Evolutionary conservation across 768 basidiomycete species (phyloP).

Genomic region (Gautieria morchelliformis): DNA sequence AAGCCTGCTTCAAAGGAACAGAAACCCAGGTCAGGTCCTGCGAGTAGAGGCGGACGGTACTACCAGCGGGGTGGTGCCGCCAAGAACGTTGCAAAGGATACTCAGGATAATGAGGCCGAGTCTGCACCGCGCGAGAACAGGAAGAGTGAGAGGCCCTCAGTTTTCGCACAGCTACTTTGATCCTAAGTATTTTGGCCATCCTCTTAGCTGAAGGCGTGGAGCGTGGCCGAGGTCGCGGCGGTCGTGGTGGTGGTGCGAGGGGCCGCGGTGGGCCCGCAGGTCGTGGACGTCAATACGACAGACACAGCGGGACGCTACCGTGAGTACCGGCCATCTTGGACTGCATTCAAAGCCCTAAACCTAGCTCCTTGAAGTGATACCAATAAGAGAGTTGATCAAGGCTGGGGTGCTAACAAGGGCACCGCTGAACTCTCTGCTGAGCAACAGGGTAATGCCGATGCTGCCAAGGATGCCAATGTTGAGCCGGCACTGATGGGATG

Average conservation of each 20-base stretch:
- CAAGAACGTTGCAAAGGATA: slow-evolving; percentile 26
- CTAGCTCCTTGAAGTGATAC: slow-evolving; percentile 53
- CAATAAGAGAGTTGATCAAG: slow-evolving; percentile 89
- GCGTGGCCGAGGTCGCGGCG: slow-evolving; percentile 39
- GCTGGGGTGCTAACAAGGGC: slow-evolving; percentile 93
- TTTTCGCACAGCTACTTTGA: neutral
- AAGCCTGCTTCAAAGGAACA: slow-evolving; percentile 25
- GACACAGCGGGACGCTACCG: slow-evolving; percentile 78
- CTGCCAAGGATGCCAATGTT: slow-evolving; percentile 38
- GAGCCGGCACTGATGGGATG: slow-evolving; percentile 23
- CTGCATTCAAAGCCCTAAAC: neutral
- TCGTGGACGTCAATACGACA: slow-evolving; percentile 74
- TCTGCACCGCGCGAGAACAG: slow-evolving; percentile 5
- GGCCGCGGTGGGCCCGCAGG: slow-evolving; percentile 41
- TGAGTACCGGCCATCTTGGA: slow-evolving; percentile 25
- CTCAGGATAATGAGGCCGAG: slow-evolving; percentile 21
- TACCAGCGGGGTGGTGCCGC: slow-evolving; percentile 53
- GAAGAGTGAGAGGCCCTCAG: slow-evolving; percentile 1
- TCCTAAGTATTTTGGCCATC: neutral
- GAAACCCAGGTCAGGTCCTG: slow-evolving; percentile 46
- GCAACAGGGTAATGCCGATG: slow-evolving; percentile 64
- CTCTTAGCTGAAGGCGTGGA: slow-evolving; percentile 31
- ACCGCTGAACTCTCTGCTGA: slow-evolving; percentile 76
- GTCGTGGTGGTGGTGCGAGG: slow-evolving; percentile 31
- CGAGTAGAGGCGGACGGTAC: slow-evolving; percentile 60